phyloP scores from a whole-genome alignment of 2,329 filamentous ascomycete species.

The Pseudogymnoascus sp. region DNA sequence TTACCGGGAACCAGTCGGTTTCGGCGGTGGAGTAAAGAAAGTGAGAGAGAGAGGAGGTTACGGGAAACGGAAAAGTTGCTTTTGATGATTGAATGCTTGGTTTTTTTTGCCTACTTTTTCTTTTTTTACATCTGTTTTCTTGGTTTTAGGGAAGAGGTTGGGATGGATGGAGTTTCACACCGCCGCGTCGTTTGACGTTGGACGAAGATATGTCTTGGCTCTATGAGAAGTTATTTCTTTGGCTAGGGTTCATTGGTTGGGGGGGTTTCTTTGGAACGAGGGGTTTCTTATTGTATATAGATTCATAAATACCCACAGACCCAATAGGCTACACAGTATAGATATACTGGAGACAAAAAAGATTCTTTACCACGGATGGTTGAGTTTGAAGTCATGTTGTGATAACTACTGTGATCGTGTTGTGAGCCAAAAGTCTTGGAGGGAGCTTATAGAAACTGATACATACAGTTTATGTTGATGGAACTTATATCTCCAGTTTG shows the following conservation, averaged over 20 bases:
- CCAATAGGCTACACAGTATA: background rate
- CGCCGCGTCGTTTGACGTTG: background rate
- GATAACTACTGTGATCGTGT: background rate
- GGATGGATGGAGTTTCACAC: background rate
- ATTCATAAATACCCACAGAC: background rate
- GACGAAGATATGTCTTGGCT: background rate
- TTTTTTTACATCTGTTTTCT: background rate
- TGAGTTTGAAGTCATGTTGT: background rate
- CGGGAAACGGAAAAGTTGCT: background rate
- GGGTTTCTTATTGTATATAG: background rate
- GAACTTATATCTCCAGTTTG: background rate
- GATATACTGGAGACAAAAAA: background rate
- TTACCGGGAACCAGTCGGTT: constrained; percentile 43
- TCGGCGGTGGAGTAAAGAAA: constrained; percentile 45
- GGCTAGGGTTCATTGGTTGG: background rate
- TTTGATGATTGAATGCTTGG: background rate
- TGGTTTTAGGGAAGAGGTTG: background rate
- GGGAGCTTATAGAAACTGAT: background rate
- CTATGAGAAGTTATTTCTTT: background rate
- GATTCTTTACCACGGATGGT: background rate
- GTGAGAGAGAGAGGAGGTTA: background rate
- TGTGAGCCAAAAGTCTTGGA: too few species aligned
- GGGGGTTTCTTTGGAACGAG: background rate
- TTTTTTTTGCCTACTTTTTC: background rate
- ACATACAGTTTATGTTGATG: background rate